Percentiles rank a stretch among this genome's conserved stretches.
Conservation (phyloP, 352 stramenopile genomes). For the Globisporangium orthogonon region DNA sequence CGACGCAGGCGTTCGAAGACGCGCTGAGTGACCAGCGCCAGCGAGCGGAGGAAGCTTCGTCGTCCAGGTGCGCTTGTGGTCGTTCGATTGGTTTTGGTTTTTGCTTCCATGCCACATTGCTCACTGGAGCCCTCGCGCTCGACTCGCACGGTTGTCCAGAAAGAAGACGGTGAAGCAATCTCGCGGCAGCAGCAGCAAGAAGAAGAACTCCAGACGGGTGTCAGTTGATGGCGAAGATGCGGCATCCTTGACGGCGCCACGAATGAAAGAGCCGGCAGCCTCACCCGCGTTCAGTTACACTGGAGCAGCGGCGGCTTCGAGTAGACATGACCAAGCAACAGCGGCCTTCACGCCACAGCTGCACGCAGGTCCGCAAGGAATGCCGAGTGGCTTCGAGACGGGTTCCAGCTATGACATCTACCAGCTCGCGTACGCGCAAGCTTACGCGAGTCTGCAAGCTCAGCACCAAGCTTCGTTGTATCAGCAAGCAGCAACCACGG, state of each 20-base stretch:
- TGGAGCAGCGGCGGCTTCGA: not conserved
- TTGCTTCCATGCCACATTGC: not conserved
- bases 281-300: not conserved
- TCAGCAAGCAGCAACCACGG: constrained; percentile 3
- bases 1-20: constrained; percentile 62
- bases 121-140: not conserved
- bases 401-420: constrained; percentile 31
- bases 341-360: not conserved
- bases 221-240: constrained; percentile 18
- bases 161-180: constrained; percentile 16
- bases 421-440: constrained; percentile 59
- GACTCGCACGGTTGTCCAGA: constrained; percentile 4
- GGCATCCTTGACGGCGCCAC: constrained; percentile 1
- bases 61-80: not conserved
- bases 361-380: constrained; percentile 2
- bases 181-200: constrained; percentile 16
- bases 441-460: constrained; percentile 54
- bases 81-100: not conserved
- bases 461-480: constrained; percentile 35
- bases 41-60: not conserved
- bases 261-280: not conserved
- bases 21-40: constrained; percentile 42
- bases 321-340: not conserved
- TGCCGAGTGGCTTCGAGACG: not conserved
- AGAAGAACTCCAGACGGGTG: constrained; percentile 14